Evolutionary conservation across 768 basidiomycete genomes (phyloP), one percentile per base, ranked within the genome.

Genomic region (Suillus occidentalis): DNA sequence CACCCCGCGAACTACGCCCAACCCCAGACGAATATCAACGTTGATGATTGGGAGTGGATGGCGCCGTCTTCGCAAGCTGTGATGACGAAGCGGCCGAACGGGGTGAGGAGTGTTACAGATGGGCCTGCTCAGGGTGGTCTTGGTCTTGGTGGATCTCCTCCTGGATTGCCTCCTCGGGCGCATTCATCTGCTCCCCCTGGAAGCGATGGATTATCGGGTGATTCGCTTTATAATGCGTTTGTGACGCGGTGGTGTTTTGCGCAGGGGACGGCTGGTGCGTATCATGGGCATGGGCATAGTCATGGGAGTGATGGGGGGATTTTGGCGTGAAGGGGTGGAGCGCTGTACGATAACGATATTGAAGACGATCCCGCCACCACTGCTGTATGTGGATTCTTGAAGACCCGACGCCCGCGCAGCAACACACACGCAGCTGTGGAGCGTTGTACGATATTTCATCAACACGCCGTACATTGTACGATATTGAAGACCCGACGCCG

Each of bases 181-280:
- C 28, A 53, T 20, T 55, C 12, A 20, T 55, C 53, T 55, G 18
- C 53, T 6, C 49, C 66, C 16, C 60, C 66, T 36, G 63, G 69
- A n/a, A 61, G 62, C 39, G 61, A 53, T 12, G 49, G 34, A 12
- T 7, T 64, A 14, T 20, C 49, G 49, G 69, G 63, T 80, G 75
- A 78, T 50, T 72, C 77, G 36, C 75, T 76, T 18, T 89, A 89
- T 69, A 82, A 88, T 62, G 86, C 87, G 28, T 85, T 89, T 65
- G 83, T 89, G 59, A 70, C 78, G 62, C 84, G 87, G 72, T 90
- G 89, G 89, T 89, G 89, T 73, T 90, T 90, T 73, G 87, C 87
- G 9, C 81, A 83, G 68, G 80, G 55, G 61, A 73, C 73, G 72
- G 79, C 69, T 9, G 65, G 59, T 31, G 20, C n/a, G 2, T 72